A percentile compares a stretch with the other conserved stretches of the same genome.
Evolutionary conservation across 169 alveolate species (phyloP).

Genomic region (Cryptosporidium meleagridis): DNA sequence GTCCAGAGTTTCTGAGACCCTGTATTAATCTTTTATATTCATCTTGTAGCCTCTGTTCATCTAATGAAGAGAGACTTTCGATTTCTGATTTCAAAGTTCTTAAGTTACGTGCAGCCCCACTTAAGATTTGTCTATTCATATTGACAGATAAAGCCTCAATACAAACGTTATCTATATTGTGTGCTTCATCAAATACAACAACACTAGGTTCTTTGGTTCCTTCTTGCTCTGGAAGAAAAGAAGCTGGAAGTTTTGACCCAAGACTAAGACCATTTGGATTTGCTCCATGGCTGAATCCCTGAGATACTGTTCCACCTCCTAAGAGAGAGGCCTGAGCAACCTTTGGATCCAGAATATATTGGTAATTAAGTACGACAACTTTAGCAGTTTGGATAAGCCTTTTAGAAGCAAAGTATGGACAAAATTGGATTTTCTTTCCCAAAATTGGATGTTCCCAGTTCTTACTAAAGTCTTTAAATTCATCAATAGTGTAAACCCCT

Average conservation of each 20-base stretch:
- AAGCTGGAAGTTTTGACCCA: constrained; percentile 42
- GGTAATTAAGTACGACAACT: constrained; percentile 95
- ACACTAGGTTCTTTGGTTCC: constrained; percentile 88
- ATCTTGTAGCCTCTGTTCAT: constrained; percentile 82
- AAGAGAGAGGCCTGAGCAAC: constrained; percentile 86
- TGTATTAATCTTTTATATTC: constrained; percentile 81
- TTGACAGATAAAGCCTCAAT: constrained; percentile 95
- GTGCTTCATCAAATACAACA: constrained; percentile 98
- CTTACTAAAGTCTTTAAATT: constrained; percentile 86
- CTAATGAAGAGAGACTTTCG: constrained; percentile 79
- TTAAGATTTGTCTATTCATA: constrained; percentile 87
- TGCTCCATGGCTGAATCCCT: constrained; percentile 72
- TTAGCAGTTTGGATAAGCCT: constrained; percentile 91
- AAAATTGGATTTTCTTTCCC: constrained; percentile 81
- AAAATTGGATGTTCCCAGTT: constrained; percentile 81
- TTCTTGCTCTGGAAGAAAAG: constrained; percentile 51
- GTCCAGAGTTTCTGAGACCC: constrained; percentile 80
- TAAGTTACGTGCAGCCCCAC: constrained; percentile 88
- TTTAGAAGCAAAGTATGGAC: constrained; percentile 97
- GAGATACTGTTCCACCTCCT: constrained; percentile 73
- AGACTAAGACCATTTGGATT: constrained; percentile 49
- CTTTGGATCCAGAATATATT: constrained; percentile 95
- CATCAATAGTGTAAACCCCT: constrained; percentile 97
- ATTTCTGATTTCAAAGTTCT: constrained; percentile 81
- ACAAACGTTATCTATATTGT: constrained; percentile 98